These are phyloP conservation scores for Bipolaris gigantea DNA, from an alignment of 2,329 filamentous ascomycete genomes.

Conservation along the genomic window DNA sequence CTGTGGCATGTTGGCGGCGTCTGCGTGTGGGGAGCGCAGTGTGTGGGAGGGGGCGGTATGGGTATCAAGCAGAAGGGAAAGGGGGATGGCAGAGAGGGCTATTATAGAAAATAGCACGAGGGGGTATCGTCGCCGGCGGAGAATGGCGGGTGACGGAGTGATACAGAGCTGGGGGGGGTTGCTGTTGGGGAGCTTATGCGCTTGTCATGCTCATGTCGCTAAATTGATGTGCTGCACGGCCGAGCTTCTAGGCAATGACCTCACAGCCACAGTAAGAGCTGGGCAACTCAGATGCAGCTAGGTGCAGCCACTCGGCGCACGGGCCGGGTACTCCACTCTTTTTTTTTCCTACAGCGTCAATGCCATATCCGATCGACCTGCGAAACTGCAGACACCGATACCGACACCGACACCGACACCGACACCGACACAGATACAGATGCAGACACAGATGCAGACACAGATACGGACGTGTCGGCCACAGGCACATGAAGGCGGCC, in stretches of 20 bases:
- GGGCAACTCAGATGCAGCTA: too few relatives aligned
- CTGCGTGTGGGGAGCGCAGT: conserved; percentile 10
- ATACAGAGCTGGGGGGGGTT: neutral
- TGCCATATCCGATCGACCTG: conserved; percentile 10
- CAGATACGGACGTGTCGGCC: neutral
- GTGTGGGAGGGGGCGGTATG: conserved; percentile 8
- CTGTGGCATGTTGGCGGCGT: conserved; percentile 35
- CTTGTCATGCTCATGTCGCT: conserved; percentile 14
- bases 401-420: too few relatives aligned
- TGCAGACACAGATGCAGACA: neutral
- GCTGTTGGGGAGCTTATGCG: conserved; percentile 12
- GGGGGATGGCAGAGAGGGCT: conserved; percentile 13
- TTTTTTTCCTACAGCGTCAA: neutral
- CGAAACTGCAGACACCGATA: conserved; percentile 2
- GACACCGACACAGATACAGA: too few relatives aligned
- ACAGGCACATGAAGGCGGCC: neutral
- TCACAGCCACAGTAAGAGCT: conserved; percentile 14
- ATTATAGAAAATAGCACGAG: conserved; percentile 17
- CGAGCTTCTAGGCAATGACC: conserved; percentile 27
- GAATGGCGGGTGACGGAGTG: conserved; percentile 12
- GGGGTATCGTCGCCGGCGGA: conserved; percentile 28
- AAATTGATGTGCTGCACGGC: conserved; percentile 10
- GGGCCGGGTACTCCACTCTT: conserved; percentile 8
- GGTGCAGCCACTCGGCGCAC: neutral
- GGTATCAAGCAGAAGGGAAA: conserved; percentile 15